Evolutionary conservation across 1,284 basidiomycete genomes (phyloP).

Genomic region (Moniliella sp.): DNA sequence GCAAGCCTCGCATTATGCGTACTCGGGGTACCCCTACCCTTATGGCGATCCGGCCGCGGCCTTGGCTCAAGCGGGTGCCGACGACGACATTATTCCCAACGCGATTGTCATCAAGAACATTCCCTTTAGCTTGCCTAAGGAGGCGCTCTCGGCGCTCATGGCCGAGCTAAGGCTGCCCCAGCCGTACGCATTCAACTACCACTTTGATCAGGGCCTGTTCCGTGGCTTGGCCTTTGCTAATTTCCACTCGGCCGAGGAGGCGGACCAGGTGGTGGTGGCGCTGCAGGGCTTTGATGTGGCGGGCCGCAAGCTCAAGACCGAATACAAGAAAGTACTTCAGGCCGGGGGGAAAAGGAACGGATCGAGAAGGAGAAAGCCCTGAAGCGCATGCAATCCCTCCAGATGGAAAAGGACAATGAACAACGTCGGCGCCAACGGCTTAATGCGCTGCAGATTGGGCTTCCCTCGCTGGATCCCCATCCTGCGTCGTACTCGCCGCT

Average conservation of each 20-base stretch:
- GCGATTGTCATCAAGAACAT: slow-evolving; percentile 99
- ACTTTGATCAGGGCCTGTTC: slow-evolving; percentile 48
- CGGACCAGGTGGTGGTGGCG: slow-evolving; percentile 81
- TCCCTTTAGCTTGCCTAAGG: slow-evolving; percentile 87
- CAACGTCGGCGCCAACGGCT: background rate
- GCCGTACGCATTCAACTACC: slow-evolving; percentile 86
- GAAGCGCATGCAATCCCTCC: slow-evolving; percentile 58
- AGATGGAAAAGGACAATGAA: slow-evolving; percentile 20
- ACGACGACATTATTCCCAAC: slow-evolving; percentile 90
- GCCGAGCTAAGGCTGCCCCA: slow-evolving; percentile 78
- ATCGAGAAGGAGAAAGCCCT: slow-evolving; percentile 98
- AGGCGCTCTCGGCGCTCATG: slow-evolving; percentile 88
- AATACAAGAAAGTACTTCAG: slow-evolving; percentile 97
- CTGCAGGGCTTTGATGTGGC: slow-evolving; percentile 75
- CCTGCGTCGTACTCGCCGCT: too few species aligned
- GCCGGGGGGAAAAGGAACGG: slow-evolving; percentile 94
- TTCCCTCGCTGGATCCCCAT: too few species aligned
- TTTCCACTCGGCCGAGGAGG: slow-evolving; percentile 71
- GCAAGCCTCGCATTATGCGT: too few species aligned
- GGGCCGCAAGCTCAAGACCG: slow-evolving; percentile 89
- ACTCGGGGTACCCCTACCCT: too few species aligned
- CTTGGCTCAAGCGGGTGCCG: too few species aligned
- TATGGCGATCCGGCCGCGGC: too few species aligned
- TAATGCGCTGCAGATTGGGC: too few species aligned
- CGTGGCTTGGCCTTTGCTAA: slow-evolving; percentile 95